Evolutionary conservation across 306 rosid genomes (phyloP).

Genomic region (Begonia masoniana): DNA sequence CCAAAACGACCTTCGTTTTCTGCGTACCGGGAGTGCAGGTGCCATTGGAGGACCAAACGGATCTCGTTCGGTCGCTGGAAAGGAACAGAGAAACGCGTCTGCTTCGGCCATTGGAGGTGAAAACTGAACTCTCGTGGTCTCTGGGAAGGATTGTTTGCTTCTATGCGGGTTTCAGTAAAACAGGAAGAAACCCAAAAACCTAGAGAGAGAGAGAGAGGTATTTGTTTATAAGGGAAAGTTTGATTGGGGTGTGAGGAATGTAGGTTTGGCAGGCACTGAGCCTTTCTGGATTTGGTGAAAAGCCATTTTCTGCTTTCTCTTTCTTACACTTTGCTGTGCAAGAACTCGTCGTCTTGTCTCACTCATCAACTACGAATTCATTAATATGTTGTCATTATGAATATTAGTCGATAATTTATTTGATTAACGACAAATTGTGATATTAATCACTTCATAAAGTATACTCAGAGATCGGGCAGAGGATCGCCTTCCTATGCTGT

Average conservation of each 20-base stretch:
- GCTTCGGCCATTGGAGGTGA: conserved; percentile 32
- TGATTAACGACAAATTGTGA: no score
- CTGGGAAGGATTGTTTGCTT: background rate
- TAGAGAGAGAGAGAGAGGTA: background rate
- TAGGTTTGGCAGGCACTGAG: background rate
- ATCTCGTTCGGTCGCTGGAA: conserved; percentile 25
- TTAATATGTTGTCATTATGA: no score
- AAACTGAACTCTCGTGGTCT: background rate
- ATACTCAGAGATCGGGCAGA: no score
- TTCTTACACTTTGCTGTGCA: background rate
- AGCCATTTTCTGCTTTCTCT: background rate
- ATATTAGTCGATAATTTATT: no score
- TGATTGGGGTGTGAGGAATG: background rate
- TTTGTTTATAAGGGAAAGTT: background rate
- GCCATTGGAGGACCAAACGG: conserved; percentile 32
- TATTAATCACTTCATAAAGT: no score
- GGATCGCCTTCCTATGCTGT: no score
- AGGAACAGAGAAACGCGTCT: conserved; percentile 9
- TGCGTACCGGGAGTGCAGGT: conserved; percentile 24
- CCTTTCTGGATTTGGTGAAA: background rate
- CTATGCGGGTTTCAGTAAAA: background rate
- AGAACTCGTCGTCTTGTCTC: background rate
- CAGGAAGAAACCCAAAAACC: background rate
- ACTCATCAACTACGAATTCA: background rate
- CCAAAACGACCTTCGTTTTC: conserved; percentile 20